phyloP scores from a whole-genome alignment of 176 grass and related monocot species.

The Zoysia pacifica region DNA sequence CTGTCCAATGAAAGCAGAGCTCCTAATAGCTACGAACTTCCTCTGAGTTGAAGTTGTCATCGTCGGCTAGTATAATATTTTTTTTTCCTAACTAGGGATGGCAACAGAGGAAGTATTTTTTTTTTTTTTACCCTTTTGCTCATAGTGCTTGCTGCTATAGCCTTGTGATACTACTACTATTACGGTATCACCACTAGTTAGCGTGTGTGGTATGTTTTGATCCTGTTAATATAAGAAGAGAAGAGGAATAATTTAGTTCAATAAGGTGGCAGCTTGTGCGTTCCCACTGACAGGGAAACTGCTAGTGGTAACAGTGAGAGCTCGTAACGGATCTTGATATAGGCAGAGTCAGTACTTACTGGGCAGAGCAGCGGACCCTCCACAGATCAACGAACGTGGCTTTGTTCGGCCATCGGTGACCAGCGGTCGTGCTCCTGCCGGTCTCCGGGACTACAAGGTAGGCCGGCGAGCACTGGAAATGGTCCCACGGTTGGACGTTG shows the following conservation, averaged over 20 bases:
- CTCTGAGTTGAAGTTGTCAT: too few species aligned
- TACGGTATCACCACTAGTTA: background rate
- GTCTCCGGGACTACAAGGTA: background rate
- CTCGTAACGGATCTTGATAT: background rate
- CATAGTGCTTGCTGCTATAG: background rate
- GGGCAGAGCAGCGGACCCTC: background rate
- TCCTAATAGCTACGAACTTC: too few species aligned
- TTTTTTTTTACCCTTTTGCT: background rate
- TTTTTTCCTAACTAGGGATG: too few species aligned
- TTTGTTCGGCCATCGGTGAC: background rate
- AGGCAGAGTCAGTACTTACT: background rate
- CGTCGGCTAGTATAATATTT: too few species aligned
- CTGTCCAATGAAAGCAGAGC: conserved; percentile 30
- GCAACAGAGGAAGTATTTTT: too few species aligned
- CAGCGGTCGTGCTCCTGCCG: background rate
- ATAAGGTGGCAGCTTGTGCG: background rate
- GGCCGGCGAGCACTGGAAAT: background rate
- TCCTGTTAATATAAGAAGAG: background rate
- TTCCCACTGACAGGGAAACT: background rate
- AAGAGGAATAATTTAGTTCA: conserved; percentile 2
- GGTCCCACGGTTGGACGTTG: background rate
- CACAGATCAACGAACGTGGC: background rate
- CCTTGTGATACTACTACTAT: background rate
- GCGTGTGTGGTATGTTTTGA: background rate
- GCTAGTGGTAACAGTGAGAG: background rate